Conservation (phyloP, 1,284 basidiomycete species). For the Malassezia dermatis region DNA sequence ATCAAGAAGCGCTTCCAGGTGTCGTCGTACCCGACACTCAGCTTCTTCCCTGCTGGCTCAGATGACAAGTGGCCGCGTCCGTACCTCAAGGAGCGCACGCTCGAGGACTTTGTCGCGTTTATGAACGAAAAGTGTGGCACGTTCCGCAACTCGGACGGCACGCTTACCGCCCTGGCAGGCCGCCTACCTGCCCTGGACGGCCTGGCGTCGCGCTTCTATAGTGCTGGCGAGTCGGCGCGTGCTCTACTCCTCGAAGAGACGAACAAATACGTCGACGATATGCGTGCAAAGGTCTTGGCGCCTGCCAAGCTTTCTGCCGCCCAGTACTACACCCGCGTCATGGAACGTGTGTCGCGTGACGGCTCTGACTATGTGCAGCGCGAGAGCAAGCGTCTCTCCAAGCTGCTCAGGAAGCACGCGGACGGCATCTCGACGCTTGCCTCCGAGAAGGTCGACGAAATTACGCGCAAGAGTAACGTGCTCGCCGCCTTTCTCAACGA, state of each 20-base stretch:
- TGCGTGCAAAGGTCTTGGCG: constrained; percentile 25
- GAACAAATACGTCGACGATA: constrained; percentile 44
- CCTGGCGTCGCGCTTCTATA: constrained; percentile 68
- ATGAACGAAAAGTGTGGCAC: constrained; percentile 80
- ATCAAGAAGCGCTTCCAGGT: constrained; percentile 67
- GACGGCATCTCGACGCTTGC: constrained; percentile 52
- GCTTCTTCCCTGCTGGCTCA: constrained; percentile 69
- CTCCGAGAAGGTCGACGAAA: constrained; percentile 75
- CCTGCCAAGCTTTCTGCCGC: constrained; percentile 50
- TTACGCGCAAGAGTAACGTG: constrained; percentile 82
- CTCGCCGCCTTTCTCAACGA: constrained; percentile 59
- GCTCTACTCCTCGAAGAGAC: constrained; percentile 58
- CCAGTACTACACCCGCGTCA: constrained; percentile 72
- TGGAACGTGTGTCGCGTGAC: constrained; percentile 72
- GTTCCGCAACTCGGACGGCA: constrained; percentile 67
- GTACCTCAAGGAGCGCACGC: constrained; percentile 62
- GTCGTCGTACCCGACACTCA: constrained; percentile 67
- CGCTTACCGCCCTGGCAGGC: constrained; percentile 70
- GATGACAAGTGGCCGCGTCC: constrained; percentile 53
- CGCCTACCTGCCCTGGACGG: constrained; percentile 66
- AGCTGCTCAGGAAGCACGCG: constrained; percentile 62
- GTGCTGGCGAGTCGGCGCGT: constrained; percentile 52
- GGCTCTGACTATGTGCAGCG: constrained; percentile 67
- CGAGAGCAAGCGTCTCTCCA: constrained; percentile 62
- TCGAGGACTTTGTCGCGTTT: constrained; percentile 58